These are phyloP conservation scores for Mimosa pudica DNA, from an alignment of 306 rosid genomes.

Conservation along the genomic window DNA sequence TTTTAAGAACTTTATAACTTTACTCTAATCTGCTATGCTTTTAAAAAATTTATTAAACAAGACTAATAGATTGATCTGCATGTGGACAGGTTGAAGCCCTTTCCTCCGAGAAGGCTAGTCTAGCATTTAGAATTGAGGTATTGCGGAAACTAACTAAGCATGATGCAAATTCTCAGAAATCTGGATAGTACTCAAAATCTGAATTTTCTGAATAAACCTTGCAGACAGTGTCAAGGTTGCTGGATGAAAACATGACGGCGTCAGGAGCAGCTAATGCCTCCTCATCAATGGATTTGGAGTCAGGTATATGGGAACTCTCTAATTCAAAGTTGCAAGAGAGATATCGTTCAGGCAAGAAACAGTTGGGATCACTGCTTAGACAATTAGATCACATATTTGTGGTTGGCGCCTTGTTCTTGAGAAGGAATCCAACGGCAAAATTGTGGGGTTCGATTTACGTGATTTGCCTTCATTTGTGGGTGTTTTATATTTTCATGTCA, in stretches of 20 bases:
- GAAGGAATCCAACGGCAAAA: constrained; percentile 77
- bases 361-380: constrained; percentile 70
- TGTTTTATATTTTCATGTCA: constrained; percentile 76
- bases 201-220: constrained; percentile 25
- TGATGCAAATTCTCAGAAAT: constrained; percentile 25
- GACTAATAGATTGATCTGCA: constrained; percentile 16
- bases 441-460: constrained; percentile 79
- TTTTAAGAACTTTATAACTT: neutral
- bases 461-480: constrained; percentile 92
- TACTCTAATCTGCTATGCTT: neutral
- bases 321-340: constrained; percentile 68
- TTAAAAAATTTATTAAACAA: neutral
- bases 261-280: constrained; percentile 41
- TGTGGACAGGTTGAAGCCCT: constrained; percentile 88
- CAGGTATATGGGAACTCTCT: constrained; percentile 66
- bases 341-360: constrained; percentile 72
- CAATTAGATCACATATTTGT: constrained; percentile 79
- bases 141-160: constrained; percentile 6
- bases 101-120: constrained; percentile 92
- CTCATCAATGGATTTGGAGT: constrained; percentile 71
- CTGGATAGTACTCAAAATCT: neutral
- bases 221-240: constrained; percentile 75
- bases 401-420: constrained; percentile 71
- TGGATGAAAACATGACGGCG: constrained; percentile 65
- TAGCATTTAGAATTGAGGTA: constrained; percentile 88